Evolutionary conservation across 495 filamentous ascomycete species (phyloP), one percentile per base, ranked within the genome.

Genomic region (Penicillium cataractarum): DNA sequence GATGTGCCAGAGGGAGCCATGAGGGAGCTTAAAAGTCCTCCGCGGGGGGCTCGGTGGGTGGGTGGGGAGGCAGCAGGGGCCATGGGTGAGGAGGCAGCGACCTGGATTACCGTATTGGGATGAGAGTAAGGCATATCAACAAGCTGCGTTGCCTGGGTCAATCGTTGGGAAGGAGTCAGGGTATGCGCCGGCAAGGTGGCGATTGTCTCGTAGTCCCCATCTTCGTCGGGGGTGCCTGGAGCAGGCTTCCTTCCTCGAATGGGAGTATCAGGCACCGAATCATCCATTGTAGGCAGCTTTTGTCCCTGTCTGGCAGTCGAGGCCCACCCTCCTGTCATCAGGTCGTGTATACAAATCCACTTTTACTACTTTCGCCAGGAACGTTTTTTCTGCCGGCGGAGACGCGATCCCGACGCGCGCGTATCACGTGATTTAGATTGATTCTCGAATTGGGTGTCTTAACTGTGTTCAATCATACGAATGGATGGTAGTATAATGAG

Each of bases 1-100:
- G 78, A 74, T 6, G 92, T 96, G 13, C 93, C 93, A 44, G 87
- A 85, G 19, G 93, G 93, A 8, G 91, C 91, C 82, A 96, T 90
- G 15, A 82, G 51, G 56, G 71, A 87, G 10, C 85, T 84, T 19
- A 92, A 68, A 27, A 75, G 58, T 44, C 80, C 81, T 48, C 66
- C 75, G 55, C 57, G 56, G 22, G 62, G 51, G 22, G 29, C 26
- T n/a, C 71, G 72, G 29, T 74, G 71, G 35, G 78, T 73, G 35
- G 84, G 83, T 44, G 84, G 83, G 22, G 81, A 77, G 19, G 75
- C 64, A 15, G 75, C 65, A 17, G 80, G 72, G 35, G 78, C 80
- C 55, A 87, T 82, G 2, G 91, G 91, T 1, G 92, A 95, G n/a
- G 92, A 95, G 12, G 89, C 90, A 31, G 87, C 87, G 2, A 97